Evolutionary conservation across 371 early-diverging fungal species (phyloP), one percentile per base, ranked within the genome.

Genomic region (Rhizopus stolonifer): DNA sequence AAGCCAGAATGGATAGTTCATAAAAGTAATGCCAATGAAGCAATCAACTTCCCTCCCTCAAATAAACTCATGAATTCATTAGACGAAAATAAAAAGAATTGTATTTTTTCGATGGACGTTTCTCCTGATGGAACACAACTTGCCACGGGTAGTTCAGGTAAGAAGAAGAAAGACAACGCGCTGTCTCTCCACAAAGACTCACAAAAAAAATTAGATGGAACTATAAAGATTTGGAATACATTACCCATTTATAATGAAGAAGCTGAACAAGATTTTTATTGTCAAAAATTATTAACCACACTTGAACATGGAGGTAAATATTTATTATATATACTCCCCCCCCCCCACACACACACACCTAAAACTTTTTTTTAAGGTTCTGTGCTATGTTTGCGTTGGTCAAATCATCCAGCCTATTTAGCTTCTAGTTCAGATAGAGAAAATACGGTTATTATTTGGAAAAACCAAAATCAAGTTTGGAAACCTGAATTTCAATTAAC

Each of bases 401-500:
- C 91, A 4, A 80, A 79, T 34, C 72, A 61, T 17, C 77, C 79
- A n/a, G 94, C 94, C 31, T 88, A 86, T 61, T 69, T 98, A 26
- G 98, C 96, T 4, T 86, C 91, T 2, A 90, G 94, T 18, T 89
- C 95, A 0, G 98, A 98, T 69, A 72, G 67, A 38, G 89, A 87
- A 46, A 87, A 85, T 67, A 82, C 92, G 9, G 84, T 96, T 46
- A 81, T 96, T 45, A 86, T 98, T n/a, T 98, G 96, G 96, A 85
- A 15, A 40, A 46, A 31, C 65, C 65, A 21, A 62, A 71, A 6
- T 51, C 77, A 94, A 61, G 74, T 77, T 10, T 96, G 92, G 90
- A 71, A 88, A 51, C 83, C 87, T 8, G 69, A 83, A 18, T 84
- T 86, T 47, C 81, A 91, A 42, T 77, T 96, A 14, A 77, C 87